Conservation (phyloP, 1,139 yeast genomes). For the Saccharomyces hybrid region DNA sequence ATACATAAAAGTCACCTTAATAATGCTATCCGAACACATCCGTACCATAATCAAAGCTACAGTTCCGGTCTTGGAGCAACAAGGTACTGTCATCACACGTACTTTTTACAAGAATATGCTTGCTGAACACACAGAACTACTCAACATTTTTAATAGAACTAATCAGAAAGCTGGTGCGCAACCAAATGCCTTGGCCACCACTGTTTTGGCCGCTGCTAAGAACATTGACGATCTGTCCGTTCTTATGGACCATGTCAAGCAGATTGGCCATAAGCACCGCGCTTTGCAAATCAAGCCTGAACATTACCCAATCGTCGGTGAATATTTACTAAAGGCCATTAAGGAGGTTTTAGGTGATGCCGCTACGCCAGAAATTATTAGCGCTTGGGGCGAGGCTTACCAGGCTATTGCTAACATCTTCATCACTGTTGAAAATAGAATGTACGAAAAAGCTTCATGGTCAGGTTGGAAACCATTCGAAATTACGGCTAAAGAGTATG, state of each 20-base stretch:
- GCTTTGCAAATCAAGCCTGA: conserved; percentile 55
- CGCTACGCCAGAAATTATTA: conserved; percentile 50
- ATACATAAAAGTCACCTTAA: background rate
- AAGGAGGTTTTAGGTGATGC: conserved; percentile 47
- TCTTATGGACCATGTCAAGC: conserved; percentile 47
- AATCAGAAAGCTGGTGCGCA: conserved; percentile 52
- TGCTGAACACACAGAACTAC: conserved; percentile 44
- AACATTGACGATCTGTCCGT: conserved; percentile 54
- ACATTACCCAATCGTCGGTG: conserved; percentile 61
- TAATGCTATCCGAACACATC: conserved; percentile 26
- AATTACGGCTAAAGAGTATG: conserved; percentile 39
- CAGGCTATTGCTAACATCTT: conserved; percentile 54
- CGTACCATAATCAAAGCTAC: conserved; percentile 43
- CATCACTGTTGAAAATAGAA: conserved; percentile 46
- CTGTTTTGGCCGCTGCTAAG: conserved; percentile 55
- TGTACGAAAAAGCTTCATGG: conserved; percentile 47
- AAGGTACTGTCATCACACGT: conserved; percentile 50
- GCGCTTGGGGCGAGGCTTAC: conserved; percentile 64
- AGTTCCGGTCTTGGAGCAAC: conserved; percentile 49
- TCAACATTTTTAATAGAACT: conserved; percentile 51
- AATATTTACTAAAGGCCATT: conserved; percentile 47
- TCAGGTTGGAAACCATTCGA: conserved; percentile 47
- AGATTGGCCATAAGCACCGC: conserved; percentile 59
- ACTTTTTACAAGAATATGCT: conserved; percentile 53
- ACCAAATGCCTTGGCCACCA: conserved; percentile 57